These are phyloP conservation scores for Amaranthus hypochondriacus DNA, from an alignment of 148 eudicot species.

Conservation along the genomic window DNA sequence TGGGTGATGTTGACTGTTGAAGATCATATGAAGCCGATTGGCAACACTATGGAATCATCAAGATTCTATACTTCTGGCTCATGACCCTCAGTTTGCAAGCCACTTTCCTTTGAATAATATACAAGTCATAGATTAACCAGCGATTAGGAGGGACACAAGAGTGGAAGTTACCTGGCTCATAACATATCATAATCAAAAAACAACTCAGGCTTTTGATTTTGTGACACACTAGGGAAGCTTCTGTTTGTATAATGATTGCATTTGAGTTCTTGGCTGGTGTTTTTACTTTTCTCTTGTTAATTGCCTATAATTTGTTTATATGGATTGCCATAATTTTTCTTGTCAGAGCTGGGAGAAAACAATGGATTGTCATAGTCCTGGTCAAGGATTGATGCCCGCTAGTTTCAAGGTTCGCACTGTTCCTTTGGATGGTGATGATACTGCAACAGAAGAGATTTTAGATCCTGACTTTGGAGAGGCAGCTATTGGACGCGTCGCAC, in stretches of 20 bases:
- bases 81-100: no score
- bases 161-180: no score
- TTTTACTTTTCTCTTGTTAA: not conserved
- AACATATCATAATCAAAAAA: no score
- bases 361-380: conserved; percentile 60
- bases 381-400: conserved; percentile 63
- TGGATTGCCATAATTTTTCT: not conserved
- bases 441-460: conserved; percentile 44
- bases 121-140: no score
- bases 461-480: conserved; percentile 65
- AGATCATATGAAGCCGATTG: no score
- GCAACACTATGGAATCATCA: no score
- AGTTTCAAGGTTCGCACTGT: conserved; percentile 50
- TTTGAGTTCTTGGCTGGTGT: not conserved
- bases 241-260: not conserved
- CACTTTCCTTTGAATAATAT: no score
- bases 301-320: not conserved
- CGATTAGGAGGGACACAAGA: no score
- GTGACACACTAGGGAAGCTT: no score
- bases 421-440: conserved; percentile 40
- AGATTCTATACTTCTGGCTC: no score
- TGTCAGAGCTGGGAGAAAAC: conserved; percentile 62
- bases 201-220: no score
- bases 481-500: conserved; percentile 59
- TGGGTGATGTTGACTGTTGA: no score